Evolutionary conservation across 345 rosid species (phyloP).

Genomic region (Euphorbia peplus): DNA sequence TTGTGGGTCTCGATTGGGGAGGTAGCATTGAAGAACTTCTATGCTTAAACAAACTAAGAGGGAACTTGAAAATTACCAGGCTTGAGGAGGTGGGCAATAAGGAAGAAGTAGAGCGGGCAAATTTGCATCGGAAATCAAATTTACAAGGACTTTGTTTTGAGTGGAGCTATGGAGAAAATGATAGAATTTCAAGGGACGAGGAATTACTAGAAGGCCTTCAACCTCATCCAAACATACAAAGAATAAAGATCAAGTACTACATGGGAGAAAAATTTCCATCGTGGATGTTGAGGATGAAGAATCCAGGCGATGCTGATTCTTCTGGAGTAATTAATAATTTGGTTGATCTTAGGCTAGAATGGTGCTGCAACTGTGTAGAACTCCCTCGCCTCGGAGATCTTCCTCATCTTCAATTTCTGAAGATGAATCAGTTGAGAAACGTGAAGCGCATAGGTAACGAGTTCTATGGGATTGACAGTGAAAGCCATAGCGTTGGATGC

Average conservation of each 20-base stretch:
- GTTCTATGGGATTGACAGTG: not conserved
- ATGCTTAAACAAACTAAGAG: conserved; percentile 7
- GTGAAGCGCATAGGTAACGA: conserved; percentile 1
- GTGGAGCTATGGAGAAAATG: not conserved
- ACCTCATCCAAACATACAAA: conserved; percentile 2
- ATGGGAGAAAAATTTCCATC: conserved; percentile 8
- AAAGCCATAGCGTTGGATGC: not conserved
- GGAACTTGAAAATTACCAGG: not conserved
- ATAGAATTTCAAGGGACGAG: not conserved
- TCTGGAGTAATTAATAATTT: not conserved
- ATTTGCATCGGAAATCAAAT: not conserved
- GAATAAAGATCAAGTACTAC: not conserved
- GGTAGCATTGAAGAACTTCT: not conserved
- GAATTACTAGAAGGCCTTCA: not conserved
- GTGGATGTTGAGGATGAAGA: not conserved
- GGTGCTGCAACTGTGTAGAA: not conserved
- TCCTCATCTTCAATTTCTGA: conserved; percentile 8
- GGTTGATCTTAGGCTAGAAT: not conserved
- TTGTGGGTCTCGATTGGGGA: not conserved
- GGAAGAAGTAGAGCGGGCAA: not conserved
- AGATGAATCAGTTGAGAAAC: not conserved
- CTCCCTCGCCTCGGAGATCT: conserved; percentile 26
- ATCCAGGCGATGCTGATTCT: not conserved
- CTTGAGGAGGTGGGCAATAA: not conserved
- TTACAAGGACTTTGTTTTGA: not conserved